These are phyloP conservation scores for Daldinia caldariorum DNA, from an alignment of 495 filamentous ascomycete genomes.

Conservation along the genomic window DNA sequence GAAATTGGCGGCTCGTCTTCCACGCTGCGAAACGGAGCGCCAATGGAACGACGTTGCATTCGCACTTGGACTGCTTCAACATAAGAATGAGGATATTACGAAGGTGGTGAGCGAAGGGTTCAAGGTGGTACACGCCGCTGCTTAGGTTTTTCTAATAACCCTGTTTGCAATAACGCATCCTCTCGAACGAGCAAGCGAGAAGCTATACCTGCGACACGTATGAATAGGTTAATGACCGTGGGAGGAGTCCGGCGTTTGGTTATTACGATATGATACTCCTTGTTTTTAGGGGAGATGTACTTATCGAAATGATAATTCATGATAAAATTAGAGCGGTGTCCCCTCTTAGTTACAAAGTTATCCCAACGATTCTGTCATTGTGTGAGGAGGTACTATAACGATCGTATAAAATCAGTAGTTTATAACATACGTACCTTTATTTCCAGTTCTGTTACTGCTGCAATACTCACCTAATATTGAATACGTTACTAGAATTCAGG, in stretches of 20 bases:
- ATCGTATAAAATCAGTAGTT: too few species aligned
- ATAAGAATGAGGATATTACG: slow-evolving; percentile 97
- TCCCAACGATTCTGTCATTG: neutral
- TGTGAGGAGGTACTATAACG: too few species aligned
- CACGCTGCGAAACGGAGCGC: slow-evolving; percentile 87
- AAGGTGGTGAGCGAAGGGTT: slow-evolving; percentile 87
- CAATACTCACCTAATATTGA: too few species aligned
- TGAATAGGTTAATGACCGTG: slow-evolving; percentile 11
- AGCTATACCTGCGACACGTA: slow-evolving; percentile 7
- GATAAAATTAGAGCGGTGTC: neutral
- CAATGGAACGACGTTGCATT: slow-evolving; percentile 98
- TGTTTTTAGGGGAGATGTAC: neutral
- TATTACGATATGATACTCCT: neutral
- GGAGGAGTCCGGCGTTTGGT: slow-evolving; percentile 31
- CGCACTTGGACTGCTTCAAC: slow-evolving; percentile 85
- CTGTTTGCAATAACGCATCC: neutral
- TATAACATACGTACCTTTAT: too few species aligned
- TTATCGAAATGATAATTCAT: neutral
- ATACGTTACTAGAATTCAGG: too few species aligned
- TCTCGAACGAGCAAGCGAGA: slow-evolving; percentile 12
- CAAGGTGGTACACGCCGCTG: slow-evolving; percentile 77
- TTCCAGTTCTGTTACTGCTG: neutral
- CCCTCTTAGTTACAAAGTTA: neutral
- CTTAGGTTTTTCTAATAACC: slow-evolving; percentile 50
- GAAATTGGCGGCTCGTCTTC: slow-evolving; percentile 88